Evolutionary conservation across 768 basidiomycete genomes (phyloP), one percentile per base, ranked within the genome.

Genomic region (Agrocybe praecox): DNA sequence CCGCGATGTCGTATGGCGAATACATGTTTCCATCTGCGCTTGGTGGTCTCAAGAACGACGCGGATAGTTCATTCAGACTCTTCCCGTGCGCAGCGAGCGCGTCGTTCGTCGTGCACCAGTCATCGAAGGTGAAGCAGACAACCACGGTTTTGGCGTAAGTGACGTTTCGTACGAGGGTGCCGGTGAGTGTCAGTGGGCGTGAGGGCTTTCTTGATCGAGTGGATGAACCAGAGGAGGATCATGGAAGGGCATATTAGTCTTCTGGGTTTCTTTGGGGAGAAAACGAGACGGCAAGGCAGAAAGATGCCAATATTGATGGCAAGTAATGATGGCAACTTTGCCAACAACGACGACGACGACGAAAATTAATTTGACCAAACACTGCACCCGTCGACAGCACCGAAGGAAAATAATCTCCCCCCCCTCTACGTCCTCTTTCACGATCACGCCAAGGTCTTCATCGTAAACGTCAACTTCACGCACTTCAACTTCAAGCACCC

Each of bases 21-120:
- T 15, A 15, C 12, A 21, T 19, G 2, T 19, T 26, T 21, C 64
- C 48, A 5, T 29, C 26, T 29, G 4, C 9, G 26, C 26, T 29
- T 9, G 9, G 9, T 9, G 26, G 5, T 5, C 9, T 29, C 26
- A 29, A 14, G 53, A 48, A 44, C 36, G 58, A n/a, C 48, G 57
- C 14, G 0, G 76, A 81, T 48, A 70, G 72, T 7, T 71, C 45
- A 3, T 75, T 59, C 23, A 87, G 65, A 17, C 78, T 79, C n/a
- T 70, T 70, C 34, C 73, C 64, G 57, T 87, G 72, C 46, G 65
- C 71, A n/a, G 80, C 88, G 44, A 71, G 58, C 29, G 97, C 94
- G 69, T 98, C 96, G 43, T 86, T 88, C 0, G 92, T 91, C 2
- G 96, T 98, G 60, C 89, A 85, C 96, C 96, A 98, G 47, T 90